Base-by-base conservation (phyloP, 2,329 filamentous ascomycete genomes). In the Arthrobotrys musiformis region DNA sequence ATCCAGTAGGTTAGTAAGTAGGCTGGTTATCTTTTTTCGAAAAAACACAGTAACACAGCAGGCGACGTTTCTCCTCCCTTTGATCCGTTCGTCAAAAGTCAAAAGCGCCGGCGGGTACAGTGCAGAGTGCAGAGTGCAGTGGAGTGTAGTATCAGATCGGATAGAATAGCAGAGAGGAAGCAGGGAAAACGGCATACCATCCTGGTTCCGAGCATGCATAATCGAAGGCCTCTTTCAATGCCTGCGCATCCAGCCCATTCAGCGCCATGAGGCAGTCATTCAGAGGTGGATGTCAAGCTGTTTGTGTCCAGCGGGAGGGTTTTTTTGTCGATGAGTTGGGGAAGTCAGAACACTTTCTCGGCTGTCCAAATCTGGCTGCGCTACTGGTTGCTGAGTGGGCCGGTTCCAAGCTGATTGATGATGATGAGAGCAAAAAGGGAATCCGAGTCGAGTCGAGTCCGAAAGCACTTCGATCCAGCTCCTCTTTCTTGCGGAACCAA, bases 181-280 rank as follows among this genome's bases (percentile, higher is more conserved):
- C 40, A 64, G 28, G 56, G 63, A 52, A 62, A 67, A 24, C 33
- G 30, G 48, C 72, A 61, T 76, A 76, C 72, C 93, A 94, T 86
- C 93, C 94, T 73, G 93, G 89, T 85, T 98, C 95, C 76, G 89
- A 88, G 81, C 90, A 86, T 70, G 93, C 92, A 81, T 89, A 86
- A 82, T 94, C 91, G 85, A 97, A 91, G 82, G 94, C 93, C 85
- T 96, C 93, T 85, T 90, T 89, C 85, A 99, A 88, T 82, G 89
- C 88, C 81, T 88, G 86, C 85, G 90, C 88, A 86, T 97, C 94
- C 85, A 98, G 88, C 80, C 95, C 95, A 90, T 97, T 97, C 85
- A 98, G 88, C 87, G 94, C 97, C 94, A 98, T 98, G 66, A 70
- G 77, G 70, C 74, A 60, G 77, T 77, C 67, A 60, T 79, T 68